phyloP scores from a whole-genome alignment of 192 early-diverging fungal genomes.

The Gamsiella multidivaricata region DNA sequence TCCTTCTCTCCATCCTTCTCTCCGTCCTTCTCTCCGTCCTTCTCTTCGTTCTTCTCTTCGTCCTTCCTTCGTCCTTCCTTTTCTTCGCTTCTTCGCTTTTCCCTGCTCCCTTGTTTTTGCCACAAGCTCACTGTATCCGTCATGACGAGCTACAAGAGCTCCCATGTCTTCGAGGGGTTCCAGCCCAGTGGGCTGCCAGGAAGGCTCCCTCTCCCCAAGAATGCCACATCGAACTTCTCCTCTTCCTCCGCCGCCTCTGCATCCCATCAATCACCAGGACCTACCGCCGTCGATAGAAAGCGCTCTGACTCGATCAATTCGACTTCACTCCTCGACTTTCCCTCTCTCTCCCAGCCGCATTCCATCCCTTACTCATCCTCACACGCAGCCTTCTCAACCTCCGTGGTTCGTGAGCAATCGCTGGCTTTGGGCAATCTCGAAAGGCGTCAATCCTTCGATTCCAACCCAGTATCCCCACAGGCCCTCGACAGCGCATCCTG shows the following conservation, averaged over 20 bases:
- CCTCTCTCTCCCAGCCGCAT: conserved; percentile 35
- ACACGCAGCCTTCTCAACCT: conserved; percentile 25
- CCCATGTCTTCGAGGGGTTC: conserved; percentile 37
- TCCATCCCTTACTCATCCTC: conserved; percentile 15
- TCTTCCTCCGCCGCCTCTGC: not conserved
- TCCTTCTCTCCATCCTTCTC: not conserved
- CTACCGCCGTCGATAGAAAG: not conserved
- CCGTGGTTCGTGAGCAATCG: conserved; percentile 49
- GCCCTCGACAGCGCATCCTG: conserved; percentile 4
- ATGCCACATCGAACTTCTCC: conserved; percentile 9
- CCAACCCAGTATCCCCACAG: conserved; percentile 7
- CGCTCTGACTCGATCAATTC: conserved; percentile 32
- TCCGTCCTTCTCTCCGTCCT: not conserved
- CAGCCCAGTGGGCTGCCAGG: conserved; percentile 25
- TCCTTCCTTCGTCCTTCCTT: not conserved
- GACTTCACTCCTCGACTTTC: conserved; percentile 17
- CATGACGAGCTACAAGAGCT: conserved; percentile 54
- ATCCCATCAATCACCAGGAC: not conserved
- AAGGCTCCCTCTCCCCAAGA: conserved; percentile 23
- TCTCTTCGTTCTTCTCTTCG: not conserved
- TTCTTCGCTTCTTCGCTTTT: not conserved
- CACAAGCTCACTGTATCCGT: not conserved
- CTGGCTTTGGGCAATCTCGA: conserved; percentile 50
- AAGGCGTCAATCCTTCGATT: conserved; percentile 27
- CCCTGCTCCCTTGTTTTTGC: not conserved